Evolutionary conservation across 257 asterid genomes (phyloP), one percentile per base, ranked within the genome.

Genomic region (Primulina huaijiensis): DNA sequence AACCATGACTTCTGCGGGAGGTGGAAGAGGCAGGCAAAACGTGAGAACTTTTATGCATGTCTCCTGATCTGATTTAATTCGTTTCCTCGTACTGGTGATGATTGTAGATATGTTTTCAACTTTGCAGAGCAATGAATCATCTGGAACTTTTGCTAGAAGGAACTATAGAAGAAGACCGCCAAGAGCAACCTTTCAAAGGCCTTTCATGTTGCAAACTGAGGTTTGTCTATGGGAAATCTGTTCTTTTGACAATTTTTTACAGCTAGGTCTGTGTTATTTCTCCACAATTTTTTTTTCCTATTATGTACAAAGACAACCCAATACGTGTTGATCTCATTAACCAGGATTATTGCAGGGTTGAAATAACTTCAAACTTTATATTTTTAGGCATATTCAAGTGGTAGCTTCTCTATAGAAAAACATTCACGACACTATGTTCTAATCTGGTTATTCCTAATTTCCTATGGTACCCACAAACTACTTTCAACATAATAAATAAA

Each of bases 131-230:
- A 72, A 73, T 66, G 95, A 77, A 71, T 92, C 95, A 53, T 71
- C 84, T 6, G 87, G 86, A 62, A 75, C 78, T 37, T 83, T 72
- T 57, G 66, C 72, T 34, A 75, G 86, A 67, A 77, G 91, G 78
- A 78, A 75, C 7, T 37, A 79, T 87, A 92, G 83, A 75, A 78
- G 72, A 73, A 84, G 81, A 74, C 92, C 83, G 76, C 82, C 40
- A 50, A 88, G 65, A 74, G 73, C 85, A 67, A 90, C 91, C 43
- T 78, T 85, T 66, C 95, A 64, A 72, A 88, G 81, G 78, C 97
- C 97, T 46, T 88, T 92, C 89, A 81, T 76, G 74, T 92, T 92
- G n/a, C 82, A 82, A 74, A 92, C 97, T 34, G 93, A 88, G 98
- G 96, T 88, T 65, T 35, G 86, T 82, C 62, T 71, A 6, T 23